Evolutionary conservation across 441 rosid species (phyloP).

Genomic region (Populus hybrid): DNA sequence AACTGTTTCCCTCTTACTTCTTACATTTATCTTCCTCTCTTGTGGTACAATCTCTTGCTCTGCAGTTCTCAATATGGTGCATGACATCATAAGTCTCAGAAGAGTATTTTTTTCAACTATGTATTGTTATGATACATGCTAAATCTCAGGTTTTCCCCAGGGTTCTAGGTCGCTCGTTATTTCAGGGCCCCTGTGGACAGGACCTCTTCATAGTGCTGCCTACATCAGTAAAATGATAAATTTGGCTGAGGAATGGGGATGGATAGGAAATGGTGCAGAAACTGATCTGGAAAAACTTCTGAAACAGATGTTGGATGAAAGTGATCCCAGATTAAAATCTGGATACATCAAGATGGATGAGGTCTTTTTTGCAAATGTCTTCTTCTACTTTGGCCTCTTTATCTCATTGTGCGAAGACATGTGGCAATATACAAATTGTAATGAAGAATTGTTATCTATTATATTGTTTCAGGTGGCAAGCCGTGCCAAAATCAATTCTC

Average conservation of each 20-base stretch:
- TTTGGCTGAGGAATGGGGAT: constrained; percentile 67
- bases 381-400: not conserved
- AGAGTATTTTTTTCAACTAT: not conserved
- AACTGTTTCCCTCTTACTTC: not conserved
- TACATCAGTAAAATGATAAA: constrained; percentile 58
- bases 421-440: not conserved
- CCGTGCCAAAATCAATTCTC: constrained; percentile 74
- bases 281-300: constrained; percentile 66
- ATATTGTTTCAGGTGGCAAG: constrained; percentile 58
- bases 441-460: not conserved
- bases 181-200: constrained; percentile 87
- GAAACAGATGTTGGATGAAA: constrained; percentile 69
- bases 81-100: not conserved
- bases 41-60: not conserved
- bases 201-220: constrained; percentile 66
- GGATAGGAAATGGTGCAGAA: constrained; percentile 57
- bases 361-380: constrained; percentile 33
- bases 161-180: constrained; percentile 46
- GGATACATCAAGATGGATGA: constrained; percentile 86
- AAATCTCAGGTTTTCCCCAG: constrained; percentile 21
- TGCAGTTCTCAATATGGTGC: not conserved
- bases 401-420: too few relatives aligned
- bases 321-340: constrained; percentile 69
- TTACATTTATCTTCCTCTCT: not conserved
- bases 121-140: not conserved